Evolutionary conservation across 805 yeast species (phyloP).

Genomic region (Candida sonorensis): DNA sequence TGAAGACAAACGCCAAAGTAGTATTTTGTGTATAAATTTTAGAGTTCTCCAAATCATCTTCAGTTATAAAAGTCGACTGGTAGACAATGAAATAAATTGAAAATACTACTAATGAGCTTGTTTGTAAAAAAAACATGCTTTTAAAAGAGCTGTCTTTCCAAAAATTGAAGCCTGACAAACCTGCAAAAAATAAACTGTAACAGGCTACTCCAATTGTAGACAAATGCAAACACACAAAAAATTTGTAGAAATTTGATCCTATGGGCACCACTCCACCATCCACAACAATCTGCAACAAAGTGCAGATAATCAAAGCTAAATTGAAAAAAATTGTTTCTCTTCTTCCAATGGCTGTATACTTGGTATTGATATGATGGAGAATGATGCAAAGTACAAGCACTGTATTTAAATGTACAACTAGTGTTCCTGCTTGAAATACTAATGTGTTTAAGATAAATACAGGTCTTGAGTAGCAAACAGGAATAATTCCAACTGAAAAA

Average conservation of each 20-base stretch:
- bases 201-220: conserved; percentile 71
- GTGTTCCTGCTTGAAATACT: conserved; percentile 83
- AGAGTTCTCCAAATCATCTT: conserved; percentile 26
- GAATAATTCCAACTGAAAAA: conserved; percentile 51
- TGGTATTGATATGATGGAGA: conserved; percentile 67
- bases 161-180: conserved; percentile 76
- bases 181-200: conserved; percentile 61
- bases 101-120: conserved; percentile 51
- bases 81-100: conserved; percentile 59
- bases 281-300: conserved; percentile 64
- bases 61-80: conserved; percentile 59
- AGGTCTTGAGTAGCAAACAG: conserved; percentile 79
- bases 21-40: conserved; percentile 48
- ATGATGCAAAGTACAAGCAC: conserved; percentile 60
- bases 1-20: conserved; percentile 60
- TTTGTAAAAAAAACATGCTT: conserved; percentile 53
- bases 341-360: conserved; percentile 94
- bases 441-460: conserved; percentile 86
- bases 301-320: conserved; percentile 50
- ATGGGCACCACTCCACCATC: conserved; percentile 94
- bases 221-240: conserved; percentile 75
- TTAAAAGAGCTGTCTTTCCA: conserved; percentile 89
- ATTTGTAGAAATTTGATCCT: conserved; percentile 65
- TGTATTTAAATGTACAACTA: conserved; percentile 76
- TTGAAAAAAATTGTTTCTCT: conserved; percentile 75